These are phyloP conservation scores for Kurtzmaniella quercitrusa DNA, from an alignment of 1,139 yeast genomes.

Conservation along the genomic window DNA sequence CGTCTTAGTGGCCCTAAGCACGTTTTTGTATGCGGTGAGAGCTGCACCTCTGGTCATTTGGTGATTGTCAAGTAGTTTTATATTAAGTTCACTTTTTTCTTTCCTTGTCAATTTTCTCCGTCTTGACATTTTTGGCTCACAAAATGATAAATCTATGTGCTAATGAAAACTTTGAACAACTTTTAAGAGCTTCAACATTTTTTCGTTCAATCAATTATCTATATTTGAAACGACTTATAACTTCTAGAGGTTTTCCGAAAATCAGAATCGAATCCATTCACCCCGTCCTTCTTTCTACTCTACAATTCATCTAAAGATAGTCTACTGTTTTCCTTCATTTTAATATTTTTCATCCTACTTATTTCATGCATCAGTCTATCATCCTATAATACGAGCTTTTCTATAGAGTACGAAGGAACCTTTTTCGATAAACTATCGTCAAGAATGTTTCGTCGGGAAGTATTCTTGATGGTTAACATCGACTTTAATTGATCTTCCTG, in stretches of 20 bases:
- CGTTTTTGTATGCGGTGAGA: conserved; percentile 58
- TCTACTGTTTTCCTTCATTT: too few species aligned
- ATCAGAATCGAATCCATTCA: too few species aligned
- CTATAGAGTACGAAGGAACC: conserved; percentile 51
- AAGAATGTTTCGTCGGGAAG: conserved; percentile 23
- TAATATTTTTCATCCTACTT: background rate
- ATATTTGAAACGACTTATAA: too few species aligned
- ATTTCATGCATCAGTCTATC: background rate
- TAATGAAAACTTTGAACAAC: background rate
- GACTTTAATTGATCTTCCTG: conserved; percentile 34
- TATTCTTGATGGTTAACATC: conserved; percentile 33
- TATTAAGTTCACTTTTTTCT: background rate
- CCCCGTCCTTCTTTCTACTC: too few species aligned
- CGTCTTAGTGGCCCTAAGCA: conserved; percentile 64
- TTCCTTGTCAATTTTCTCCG: background rate
- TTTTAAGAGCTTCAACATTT: too few species aligned
- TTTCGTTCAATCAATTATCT: too few species aligned
- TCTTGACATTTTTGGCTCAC: background rate
- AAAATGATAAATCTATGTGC: background rate
- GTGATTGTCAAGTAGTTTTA: background rate
- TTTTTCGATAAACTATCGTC: conserved; percentile 31
- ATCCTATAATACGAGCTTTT: conserved; percentile 37
- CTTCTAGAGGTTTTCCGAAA: too few species aligned
- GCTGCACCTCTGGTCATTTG: conserved; percentile 21
- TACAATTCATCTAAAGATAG: too few species aligned